A percentile compares a stretch with the other conserved stretches of the same genome.
Evolutionary conservation across 305 asterid species (phyloP).

Genomic region (Vinca major): DNA sequence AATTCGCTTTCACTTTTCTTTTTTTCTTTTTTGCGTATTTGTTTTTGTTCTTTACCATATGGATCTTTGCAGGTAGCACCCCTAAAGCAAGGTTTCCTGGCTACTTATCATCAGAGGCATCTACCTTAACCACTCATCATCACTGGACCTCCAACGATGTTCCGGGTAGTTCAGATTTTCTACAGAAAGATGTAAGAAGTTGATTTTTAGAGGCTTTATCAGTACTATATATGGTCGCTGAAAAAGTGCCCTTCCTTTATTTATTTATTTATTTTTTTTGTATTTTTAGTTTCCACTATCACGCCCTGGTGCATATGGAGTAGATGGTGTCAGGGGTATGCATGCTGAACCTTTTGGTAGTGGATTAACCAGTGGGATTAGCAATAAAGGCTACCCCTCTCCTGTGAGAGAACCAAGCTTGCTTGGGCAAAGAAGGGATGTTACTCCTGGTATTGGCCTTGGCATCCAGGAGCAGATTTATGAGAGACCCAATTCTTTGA

Average conservation of each 20-base stretch:
- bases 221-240: constrained; percentile 11
- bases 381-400: constrained; percentile 37
- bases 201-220: constrained; percentile 12
- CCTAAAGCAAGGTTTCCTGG: constrained; percentile 42
- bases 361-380: constrained; percentile 34
- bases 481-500: constrained; percentile 40
- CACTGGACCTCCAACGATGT: constrained; percentile 34
- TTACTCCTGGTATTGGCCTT: constrained; percentile 25
- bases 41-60: constrained; percentile 9
- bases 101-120: constrained; percentile 37
- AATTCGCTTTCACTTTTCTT: not conserved
- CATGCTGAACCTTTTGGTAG: constrained; percentile 34
- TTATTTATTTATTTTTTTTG: not conserved
- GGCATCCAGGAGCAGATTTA: constrained; percentile 31
- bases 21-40: not conserved
- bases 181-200: constrained; percentile 42
- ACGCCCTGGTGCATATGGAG: constrained; percentile 31
- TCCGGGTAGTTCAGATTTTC: constrained; percentile 28
- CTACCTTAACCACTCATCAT: constrained; percentile 31
- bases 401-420: constrained; percentile 26
- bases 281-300: constrained; percentile 36
- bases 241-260: not conserved
- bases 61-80: constrained; percentile 31
- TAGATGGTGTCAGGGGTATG: constrained; percentile 24
- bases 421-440: constrained; percentile 25